Conservation (phyloP, 2,329 filamentous ascomycete genomes). For the Fusarium annulatum region DNA sequence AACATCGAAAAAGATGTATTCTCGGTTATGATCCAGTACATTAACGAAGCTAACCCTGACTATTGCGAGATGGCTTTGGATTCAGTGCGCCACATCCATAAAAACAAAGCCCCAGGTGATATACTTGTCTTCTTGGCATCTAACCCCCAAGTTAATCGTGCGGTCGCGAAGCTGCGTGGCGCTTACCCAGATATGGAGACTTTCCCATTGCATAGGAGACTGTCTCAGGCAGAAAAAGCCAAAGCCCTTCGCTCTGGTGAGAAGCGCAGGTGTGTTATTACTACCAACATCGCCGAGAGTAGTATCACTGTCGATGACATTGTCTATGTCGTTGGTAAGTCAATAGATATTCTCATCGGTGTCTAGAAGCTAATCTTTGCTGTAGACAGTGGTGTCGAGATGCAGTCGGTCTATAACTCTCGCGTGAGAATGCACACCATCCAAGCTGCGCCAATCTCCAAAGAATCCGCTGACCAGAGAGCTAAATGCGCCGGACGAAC, state of each 20-base stretch:
- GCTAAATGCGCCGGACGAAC: background rate
- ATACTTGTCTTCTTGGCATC: background rate
- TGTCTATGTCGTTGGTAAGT: background rate
- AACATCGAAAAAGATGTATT: background rate
- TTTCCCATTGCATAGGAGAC: background rate
- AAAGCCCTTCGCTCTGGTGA: background rate
- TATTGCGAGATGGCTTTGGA: background rate
- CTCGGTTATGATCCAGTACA: background rate
- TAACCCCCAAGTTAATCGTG: background rate
- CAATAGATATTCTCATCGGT: background rate
- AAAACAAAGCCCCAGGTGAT: background rate
- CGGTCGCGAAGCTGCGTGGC: background rate
- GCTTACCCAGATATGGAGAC: background rate
- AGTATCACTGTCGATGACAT: background rate
- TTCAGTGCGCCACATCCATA: fast-evolving
- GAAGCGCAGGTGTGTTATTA: background rate
- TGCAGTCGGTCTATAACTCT: background rate
- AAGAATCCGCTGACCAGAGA: background rate
- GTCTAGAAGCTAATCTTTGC: background rate
- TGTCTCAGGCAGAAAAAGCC: no score
- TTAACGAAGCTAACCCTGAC: fast-evolving
- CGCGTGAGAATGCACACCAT: background rate
- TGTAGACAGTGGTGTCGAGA: background rate
- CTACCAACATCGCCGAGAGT: background rate
- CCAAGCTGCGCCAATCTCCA: background rate